Evolutionary conservation across 139 green algal species (phyloP), one percentile per base, ranked within the genome.

Genomic region (Nannochloris sp.): DNA sequence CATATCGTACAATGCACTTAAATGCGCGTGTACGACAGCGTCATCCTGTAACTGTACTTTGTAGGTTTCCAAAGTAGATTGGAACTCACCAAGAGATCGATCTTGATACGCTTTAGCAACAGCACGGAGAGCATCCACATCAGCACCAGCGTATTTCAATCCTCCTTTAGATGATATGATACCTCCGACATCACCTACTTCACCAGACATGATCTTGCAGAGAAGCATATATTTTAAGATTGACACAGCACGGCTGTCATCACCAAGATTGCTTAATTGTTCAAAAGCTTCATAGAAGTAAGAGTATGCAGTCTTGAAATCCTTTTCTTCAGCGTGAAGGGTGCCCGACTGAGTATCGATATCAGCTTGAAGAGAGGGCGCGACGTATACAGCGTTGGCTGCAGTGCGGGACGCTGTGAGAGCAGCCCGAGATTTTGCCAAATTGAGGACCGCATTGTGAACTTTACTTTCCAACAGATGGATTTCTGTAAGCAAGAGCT

Each of bases 261-360:
- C 84, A n/a, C n/a, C n/a, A 63, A 98, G 80, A 2, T 82, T 68
- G 14, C 59, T 80, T 4, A 89, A 63, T 54, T 70, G 64, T 83
- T 99, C 93, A 77, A 98, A 99, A 2, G 88, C 89, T 80, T 99
- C 93, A 65, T 93, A 98, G 72, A 98, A 99, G 81, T 99, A 99
- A 7, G 81, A 93, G 76, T 93, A 99, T 4, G 82, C 90, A 3
- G 93, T 99, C 84, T 96, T 97, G 87, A 92, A 98, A 81, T 99
- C 93, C 67, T 91, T 90, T 79, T 99, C 93, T 60, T 98, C 93
- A 25, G 74, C 76, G 59, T 97, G 87, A n/a, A 99, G 80, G 27
- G 89, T 91, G 38, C 93, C 93, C 14, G 74, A 89, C 77, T 97
- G 92, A 14, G 76, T 83, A 79, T 97, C 90, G 55, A 96, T 94